Conservation (phyloP, 345 rosid genomes). For the Camelina sativa region DNA sequence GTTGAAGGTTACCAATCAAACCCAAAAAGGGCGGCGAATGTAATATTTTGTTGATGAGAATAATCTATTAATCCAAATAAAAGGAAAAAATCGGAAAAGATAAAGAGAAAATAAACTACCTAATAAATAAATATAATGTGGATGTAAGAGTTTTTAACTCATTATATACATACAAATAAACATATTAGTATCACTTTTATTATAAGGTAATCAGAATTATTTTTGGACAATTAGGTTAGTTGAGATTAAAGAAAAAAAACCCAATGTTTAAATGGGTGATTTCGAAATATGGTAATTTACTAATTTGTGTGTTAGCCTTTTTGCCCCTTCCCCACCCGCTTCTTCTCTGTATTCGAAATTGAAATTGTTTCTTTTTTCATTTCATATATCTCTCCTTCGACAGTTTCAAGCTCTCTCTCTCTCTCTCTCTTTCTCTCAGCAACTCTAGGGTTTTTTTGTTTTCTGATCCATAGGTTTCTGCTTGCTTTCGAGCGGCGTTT, state of each 20-base stretch:
- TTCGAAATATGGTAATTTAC: slow-evolving; percentile 3
- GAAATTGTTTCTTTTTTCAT: neutral
- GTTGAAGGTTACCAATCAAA: too few species aligned
- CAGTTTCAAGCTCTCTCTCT: slow-evolving; percentile 3
- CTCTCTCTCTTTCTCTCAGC: neutral
- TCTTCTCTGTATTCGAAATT: slow-evolving; percentile 63
- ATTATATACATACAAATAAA: too few species aligned
- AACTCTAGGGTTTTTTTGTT: slow-evolving; percentile 9
- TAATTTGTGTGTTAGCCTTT: neutral
- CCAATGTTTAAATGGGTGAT: neutral
- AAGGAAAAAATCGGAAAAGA: too few species aligned
- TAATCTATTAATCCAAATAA: too few species aligned
- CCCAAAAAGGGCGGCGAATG: too few species aligned
- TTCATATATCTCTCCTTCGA: slow-evolving; percentile 13
- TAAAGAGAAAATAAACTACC: neutral
- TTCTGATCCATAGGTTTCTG: slow-evolving; percentile 13
- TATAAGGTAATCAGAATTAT: too few species aligned
- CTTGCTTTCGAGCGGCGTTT: slow-evolving; percentile 23
- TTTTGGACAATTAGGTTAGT: neutral
- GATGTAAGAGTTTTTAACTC: neutral
- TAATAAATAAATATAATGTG: too few species aligned
- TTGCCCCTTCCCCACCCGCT: slow-evolving; percentile 60
- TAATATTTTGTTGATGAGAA: too few species aligned
- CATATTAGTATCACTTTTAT: too few species aligned
- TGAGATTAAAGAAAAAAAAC: neutral